Evolutionary conservation across 768 basidiomycete species (phyloP).

Genomic region (Kwoniella europaea): DNA sequence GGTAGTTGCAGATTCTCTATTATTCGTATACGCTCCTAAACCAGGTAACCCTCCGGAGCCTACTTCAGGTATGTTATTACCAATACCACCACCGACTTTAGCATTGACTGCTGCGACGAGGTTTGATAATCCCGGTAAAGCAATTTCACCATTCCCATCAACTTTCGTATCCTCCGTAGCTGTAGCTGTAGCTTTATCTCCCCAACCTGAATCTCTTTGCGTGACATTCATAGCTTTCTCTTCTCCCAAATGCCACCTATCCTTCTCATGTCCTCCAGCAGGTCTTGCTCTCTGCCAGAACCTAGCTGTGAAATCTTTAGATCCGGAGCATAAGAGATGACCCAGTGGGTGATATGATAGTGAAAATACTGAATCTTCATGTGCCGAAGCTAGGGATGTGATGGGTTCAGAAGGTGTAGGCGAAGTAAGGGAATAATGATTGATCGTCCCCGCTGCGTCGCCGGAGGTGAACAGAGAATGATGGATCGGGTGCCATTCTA

Average conservation of each 20-base stretch:
- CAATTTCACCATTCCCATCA: constrained; percentile 3
- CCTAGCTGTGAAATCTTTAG: constrained; percentile 98
- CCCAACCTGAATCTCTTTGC: constrained; percentile 14
- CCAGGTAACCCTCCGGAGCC: constrained; percentile 39
- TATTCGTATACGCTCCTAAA: constrained; percentile 31
- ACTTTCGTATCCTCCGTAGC: neutral
- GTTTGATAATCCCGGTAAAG: constrained; percentile 28
- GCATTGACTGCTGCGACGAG: constrained; percentile 28
- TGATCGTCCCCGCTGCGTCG: constrained; percentile 88
- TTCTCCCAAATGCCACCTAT: constrained; percentile 56
- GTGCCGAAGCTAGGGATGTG: constrained; percentile 88
- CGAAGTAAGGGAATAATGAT: constrained; percentile 87
- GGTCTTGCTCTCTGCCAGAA: constrained; percentile 81
- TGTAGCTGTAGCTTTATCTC: neutral
- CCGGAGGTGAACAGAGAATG: constrained; percentile 84
- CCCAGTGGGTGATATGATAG: constrained; percentile 94
- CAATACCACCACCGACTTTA: neutral
- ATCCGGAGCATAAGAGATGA: constrained; percentile 87
- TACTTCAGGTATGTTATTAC: neutral
- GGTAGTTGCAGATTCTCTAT: neutral
- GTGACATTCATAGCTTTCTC: constrained; percentile 35
- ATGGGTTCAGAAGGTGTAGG: constrained; percentile 68
- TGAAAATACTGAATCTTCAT: constrained; percentile 97
- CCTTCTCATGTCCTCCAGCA: constrained; percentile 52
- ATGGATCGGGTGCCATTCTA: constrained; percentile 96